Evolutionary conservation across 2,329 filamentous ascomycete species (phyloP).

Genomic region (Onygenales sp.): DNA sequence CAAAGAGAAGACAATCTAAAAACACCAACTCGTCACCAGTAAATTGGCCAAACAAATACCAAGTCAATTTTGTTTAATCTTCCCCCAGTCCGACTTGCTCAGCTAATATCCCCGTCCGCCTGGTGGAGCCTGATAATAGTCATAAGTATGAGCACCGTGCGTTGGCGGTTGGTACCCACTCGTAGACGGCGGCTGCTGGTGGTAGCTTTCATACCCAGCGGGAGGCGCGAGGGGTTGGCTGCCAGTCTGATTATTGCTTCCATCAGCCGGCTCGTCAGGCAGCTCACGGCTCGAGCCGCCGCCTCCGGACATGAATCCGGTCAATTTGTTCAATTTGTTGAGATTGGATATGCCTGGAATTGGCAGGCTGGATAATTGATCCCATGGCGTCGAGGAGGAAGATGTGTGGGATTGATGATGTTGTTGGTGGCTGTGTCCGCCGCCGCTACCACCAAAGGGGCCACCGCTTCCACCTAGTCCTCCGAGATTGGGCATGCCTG

Average conservation of each 20-base stretch:
- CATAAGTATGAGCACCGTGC: conserved; percentile 13
- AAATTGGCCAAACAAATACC: too few relatives aligned
- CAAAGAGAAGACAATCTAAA: too few relatives aligned
- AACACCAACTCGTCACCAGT: too few relatives aligned
- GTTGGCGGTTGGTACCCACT: conserved; percentile 13
- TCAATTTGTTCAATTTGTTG: conserved; percentile 26
- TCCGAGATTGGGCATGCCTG: conserved; percentile 7
- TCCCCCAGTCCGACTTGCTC: too few relatives aligned
- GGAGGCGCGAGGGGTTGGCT: conserved; percentile 4
- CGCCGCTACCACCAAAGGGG: conserved; percentile 12
- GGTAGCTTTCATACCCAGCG: conserved; percentile 14
- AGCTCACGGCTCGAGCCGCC: conserved; percentile 18
- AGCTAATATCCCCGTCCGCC: neutral
- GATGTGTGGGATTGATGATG: conserved; percentile 15
- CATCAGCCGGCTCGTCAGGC: neutral
- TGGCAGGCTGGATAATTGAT: conserved; percentile 23
- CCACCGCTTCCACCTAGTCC: conserved; percentile 13
- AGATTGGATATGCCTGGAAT: conserved; percentile 31
- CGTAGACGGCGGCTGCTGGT: conserved; percentile 3
- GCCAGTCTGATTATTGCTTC: neutral
- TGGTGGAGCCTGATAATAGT: conserved; percentile 11
- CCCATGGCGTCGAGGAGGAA: conserved; percentile 21
- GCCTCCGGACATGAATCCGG: conserved; percentile 21
- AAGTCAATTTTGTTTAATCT: neutral
- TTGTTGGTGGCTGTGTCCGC: conserved; percentile 15